These are phyloP conservation scores for Penicillium brevicompactum DNA, from an alignment of 2,329 filamentous ascomycete genomes.

Conservation along the genomic window DNA sequence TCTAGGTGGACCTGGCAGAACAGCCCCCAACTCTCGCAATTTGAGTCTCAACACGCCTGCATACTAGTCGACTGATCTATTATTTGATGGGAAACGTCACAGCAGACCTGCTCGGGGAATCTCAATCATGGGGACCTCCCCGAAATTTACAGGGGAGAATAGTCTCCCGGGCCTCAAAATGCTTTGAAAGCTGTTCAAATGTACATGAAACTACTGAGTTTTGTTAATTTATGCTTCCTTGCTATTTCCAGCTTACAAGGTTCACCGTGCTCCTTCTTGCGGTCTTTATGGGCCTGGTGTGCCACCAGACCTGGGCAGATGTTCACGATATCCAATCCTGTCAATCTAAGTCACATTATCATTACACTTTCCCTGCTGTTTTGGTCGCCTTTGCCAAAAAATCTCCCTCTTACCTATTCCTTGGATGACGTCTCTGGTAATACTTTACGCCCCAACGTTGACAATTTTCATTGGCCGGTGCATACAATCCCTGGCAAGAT, in stretches of 20 bases:
- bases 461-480: slow-evolving; percentile 34
- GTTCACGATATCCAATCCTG: slow-evolving; percentile 23
- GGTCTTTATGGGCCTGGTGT: slow-evolving; percentile 33
- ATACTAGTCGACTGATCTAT: slow-evolving; percentile 32
- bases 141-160: slow-evolving; percentile 30
- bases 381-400: slow-evolving; percentile 32
- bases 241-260: slow-evolving; percentile 32
- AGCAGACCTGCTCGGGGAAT: slow-evolving; percentile 34
- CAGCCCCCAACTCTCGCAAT: slow-evolving; percentile 30
- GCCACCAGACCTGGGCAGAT: slow-evolving; percentile 22
- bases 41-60: slow-evolving; percentile 19
- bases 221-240: slow-evolving; percentile 47
- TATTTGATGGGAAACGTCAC: slow-evolving; percentile 44
- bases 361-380: slow-evolving; percentile 32
- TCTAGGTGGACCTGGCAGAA: slow-evolving; percentile 34
- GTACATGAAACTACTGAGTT: slow-evolving; percentile 41
- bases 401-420: slow-evolving; percentile 25
- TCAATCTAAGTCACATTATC: slow-evolving; percentile 29
- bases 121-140: slow-evolving; percentile 43
- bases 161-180: slow-evolving; percentile 31
- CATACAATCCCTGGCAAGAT: not conserved
- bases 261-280: slow-evolving; percentile 39
- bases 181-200: slow-evolving; percentile 28
- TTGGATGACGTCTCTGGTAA: slow-evolving; percentile 45
- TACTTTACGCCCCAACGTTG: slow-evolving; percentile 39